Evolutionary conservation across 352 stramenopile genomes (phyloP).

Genomic region (Elongisporangium anandrum): DNA sequence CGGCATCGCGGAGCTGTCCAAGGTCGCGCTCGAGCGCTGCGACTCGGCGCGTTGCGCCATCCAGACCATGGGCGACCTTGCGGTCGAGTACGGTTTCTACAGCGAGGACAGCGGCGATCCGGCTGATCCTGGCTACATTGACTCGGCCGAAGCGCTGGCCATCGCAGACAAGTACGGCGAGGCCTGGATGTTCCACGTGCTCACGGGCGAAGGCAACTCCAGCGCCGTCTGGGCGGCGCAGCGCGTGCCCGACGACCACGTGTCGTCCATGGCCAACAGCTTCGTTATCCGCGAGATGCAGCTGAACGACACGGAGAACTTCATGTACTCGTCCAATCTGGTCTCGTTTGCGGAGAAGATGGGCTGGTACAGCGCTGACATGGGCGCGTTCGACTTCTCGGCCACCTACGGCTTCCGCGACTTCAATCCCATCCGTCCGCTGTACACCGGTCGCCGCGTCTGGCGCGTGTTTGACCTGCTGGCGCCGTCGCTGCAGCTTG

Average conservation of each 20-base stretch:
- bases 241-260: constrained; percentile 74
- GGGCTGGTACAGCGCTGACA: constrained; percentile 51
- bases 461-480: constrained; percentile 74
- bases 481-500: constrained; percentile 51
- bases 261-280: constrained; percentile 85
- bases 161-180: constrained; percentile 78
- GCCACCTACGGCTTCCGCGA: constrained; percentile 34
- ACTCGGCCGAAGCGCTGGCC: constrained; percentile 64
- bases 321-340: constrained; percentile 77
- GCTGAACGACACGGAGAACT: constrained; percentile 57
- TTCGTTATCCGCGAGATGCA: constrained; percentile 87
- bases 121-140: constrained; percentile 21
- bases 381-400: constrained; percentile 37
- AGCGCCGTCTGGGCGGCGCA: constrained; percentile 86
- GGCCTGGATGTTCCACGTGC: constrained; percentile 90
- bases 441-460: constrained; percentile 57
- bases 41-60: constrained; percentile 61
- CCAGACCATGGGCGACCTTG: constrained; percentile 84
- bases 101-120: constrained; percentile 62
- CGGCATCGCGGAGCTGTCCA: constrained; percentile 72
- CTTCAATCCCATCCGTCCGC: constrained; percentile 21
- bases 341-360: constrained; percentile 63
- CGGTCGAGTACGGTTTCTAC: constrained; percentile 88
- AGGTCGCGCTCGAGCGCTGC: constrained; percentile 77
- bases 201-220: constrained; percentile 75